Conservation (phyloP, 306 rosid genomes). For the Amphicarpaea edgeworthii region DNA sequence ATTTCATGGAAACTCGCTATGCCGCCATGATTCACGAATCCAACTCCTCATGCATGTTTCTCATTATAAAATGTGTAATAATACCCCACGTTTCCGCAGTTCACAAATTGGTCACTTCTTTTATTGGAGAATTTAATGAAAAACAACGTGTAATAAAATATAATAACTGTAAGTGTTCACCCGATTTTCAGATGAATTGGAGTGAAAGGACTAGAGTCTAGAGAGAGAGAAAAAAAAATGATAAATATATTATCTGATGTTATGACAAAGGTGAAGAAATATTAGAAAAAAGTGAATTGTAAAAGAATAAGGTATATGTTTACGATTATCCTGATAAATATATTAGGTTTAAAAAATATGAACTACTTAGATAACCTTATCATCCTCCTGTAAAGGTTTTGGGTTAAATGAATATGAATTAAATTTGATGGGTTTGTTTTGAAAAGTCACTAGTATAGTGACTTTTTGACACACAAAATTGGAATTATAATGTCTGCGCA, state of each 20-base stretch:
- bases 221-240: no score
- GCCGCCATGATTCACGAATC: constrained; percentile 32
- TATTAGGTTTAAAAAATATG: no score
- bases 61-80: background rate
- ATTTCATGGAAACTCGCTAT: constrained; percentile 14
- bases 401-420: background rate
- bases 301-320: no score
- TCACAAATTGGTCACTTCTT: constrained; percentile 38
- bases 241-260: no score
- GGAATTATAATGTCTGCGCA: constrained; percentile 10
- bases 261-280: no score
- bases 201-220: no score
- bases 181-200: background rate
- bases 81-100: background rate
- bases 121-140: background rate
- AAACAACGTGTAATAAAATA: background rate
- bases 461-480: background rate
- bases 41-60: constrained; percentile 13
- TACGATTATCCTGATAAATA: no score
- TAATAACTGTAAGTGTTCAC: background rate
- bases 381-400: background rate
- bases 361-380: background rate
- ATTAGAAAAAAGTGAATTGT: no score
- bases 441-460: background rate
- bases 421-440: background rate